Evolutionary conservation across 208 protist genomes (phyloP), one percentile per base, ranked within the genome.

Genomic region (Trichomonas vaginalis): DNA sequence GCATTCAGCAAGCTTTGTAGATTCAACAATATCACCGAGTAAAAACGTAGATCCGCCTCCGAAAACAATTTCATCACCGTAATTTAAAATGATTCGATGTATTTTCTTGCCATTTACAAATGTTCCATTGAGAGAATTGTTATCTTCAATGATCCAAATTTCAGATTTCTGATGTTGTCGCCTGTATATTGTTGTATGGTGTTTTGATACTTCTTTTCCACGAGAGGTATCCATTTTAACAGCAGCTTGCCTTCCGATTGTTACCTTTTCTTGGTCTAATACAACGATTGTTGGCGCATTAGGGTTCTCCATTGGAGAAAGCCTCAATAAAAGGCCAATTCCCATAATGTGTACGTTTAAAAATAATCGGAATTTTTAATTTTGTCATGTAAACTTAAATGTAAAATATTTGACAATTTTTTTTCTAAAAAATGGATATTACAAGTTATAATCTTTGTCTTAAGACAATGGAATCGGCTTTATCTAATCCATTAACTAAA

Each of bases 51-150:
- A 48, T 40, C 86, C 86, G 39, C 86, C 86, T 12, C 86, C 86
- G 37, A 92, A 92, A 39, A 92, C 86, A 51, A 92, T 92, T 92
- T 92, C 86, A 42, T 92, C 86, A 39, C 86, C 86, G 46, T 56
- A 45, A 45, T 39, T 56, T 56, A 92, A 9, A 35, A 39, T 48
- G 37, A 92, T 45, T 40, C 86, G 40, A 92, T 92, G 86, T 51
- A 92, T 92, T 92, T 92, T 92, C 45, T 39, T 92, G 4, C 86
- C 86, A 39, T 92, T 92, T 6, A 92, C 86, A 32, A 92, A 92
- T 56, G 86, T 92, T 51, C 86, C 86, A 51, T 92, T 92, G 8
- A 92, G 37, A 21, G 86, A 92, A 32, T 92, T 92, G 23, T 92
- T 35, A 39, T 92, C 86, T 51, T 92, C 86, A 47, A 92, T 92